Evolutionary conservation across 169 alveolate genomes (phyloP).

Genomic region (Miamiensis avidus): DNA sequence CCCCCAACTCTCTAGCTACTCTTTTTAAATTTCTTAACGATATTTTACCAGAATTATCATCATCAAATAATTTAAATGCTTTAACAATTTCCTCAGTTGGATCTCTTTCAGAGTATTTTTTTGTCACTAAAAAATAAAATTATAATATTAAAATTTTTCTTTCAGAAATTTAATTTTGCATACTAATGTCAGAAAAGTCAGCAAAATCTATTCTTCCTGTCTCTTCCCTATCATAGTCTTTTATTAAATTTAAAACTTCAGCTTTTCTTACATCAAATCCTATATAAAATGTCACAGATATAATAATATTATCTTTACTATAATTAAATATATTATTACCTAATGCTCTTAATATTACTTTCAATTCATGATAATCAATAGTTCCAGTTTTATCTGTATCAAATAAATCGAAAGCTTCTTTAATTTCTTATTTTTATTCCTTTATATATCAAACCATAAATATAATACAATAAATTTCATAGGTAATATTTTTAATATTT

Average conservation of each 20-base stretch:
- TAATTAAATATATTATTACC: conserved; percentile 5
- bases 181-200: conserved; percentile 63
- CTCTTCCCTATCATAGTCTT: conserved; percentile 68
- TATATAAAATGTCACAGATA: background rate
- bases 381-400: conserved; percentile 96
- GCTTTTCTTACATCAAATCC: conserved; percentile 71
- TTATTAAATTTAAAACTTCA: conserved; percentile 65
- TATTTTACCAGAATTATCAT: conserved; percentile 73
- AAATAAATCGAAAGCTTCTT: conserved; percentile 97
- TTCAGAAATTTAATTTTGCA: background rate
- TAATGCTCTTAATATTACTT: conserved; percentile 73
- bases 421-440: conserved; percentile 94
- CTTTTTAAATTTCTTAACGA: conserved; percentile 91
- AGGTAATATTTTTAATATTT: background rate
- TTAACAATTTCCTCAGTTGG: conserved; percentile 72
- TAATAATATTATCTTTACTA: too few relatives aligned
- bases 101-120: conserved; percentile 65
- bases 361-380: conserved; percentile 78
- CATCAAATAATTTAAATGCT: conserved; percentile 73
- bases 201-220: conserved; percentile 65
- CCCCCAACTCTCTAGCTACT: conserved; percentile 98
- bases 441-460: conserved; percentile 60
- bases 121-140: conserved; percentile 54
- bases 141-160: background rate
- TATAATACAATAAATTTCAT: background rate